These are phyloP conservation scores for Fusarium algeriense DNA, from an alignment of 2,329 filamentous ascomycete genomes.

Conservation along the genomic window DNA sequence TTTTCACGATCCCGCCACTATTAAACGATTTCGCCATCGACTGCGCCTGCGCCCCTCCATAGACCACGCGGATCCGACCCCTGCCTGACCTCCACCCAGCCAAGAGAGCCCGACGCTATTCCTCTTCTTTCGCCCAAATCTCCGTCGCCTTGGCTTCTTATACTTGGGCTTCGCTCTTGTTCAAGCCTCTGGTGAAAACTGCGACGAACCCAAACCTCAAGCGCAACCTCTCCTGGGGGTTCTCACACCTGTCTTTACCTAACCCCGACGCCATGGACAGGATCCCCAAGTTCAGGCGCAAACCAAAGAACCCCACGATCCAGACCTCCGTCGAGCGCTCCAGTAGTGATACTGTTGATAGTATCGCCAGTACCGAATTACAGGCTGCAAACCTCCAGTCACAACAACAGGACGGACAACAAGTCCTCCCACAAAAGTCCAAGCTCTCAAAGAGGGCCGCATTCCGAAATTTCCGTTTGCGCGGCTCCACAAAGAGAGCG, in stretches of 20 bases:
- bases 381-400: constrained; percentile 40
- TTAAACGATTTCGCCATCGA: constrained; percentile 21
- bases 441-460: constrained; percentile 53
- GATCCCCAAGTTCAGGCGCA: constrained; percentile 58
- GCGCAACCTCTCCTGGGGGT: constrained; percentile 27
- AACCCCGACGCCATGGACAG: constrained; percentile 54
- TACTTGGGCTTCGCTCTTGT: constrained; percentile 29
- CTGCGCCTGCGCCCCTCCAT: constrained; percentile 38
- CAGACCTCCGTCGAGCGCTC: constrained; percentile 55
- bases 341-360: constrained; percentile 47
- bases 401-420: constrained; percentile 36
- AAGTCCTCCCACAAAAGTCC: constrained; percentile 32
- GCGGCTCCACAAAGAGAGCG: constrained; percentile 61
- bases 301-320: constrained; percentile 59
- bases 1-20: constrained; percentile 27
- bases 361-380: constrained; percentile 45
- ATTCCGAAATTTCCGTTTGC: constrained; percentile 61
- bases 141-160: constrained; percentile 28
- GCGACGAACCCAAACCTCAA: constrained; percentile 28
- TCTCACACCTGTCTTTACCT: constrained; percentile 22
- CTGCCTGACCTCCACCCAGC: constrained; percentile 43
- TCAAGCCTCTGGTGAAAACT: constrained; percentile 18
- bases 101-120: constrained; percentile 38
- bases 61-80: constrained; percentile 36
- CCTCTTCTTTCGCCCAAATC: constrained; percentile 40